Evolutionary conservation across 768 basidiomycete genomes (phyloP).

Genomic region (Lactarius sp.): DNA sequence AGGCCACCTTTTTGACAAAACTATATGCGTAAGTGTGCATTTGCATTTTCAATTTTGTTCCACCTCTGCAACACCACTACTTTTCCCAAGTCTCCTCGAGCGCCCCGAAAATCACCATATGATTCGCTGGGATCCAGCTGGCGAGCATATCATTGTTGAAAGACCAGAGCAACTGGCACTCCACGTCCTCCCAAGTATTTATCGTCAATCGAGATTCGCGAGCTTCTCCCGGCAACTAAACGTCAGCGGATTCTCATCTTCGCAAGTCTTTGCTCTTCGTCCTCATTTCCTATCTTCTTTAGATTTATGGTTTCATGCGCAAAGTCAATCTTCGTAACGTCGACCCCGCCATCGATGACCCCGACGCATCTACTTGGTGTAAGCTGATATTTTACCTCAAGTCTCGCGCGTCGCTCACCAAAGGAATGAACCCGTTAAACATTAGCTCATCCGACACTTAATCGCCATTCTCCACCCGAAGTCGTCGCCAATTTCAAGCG

Average conservation of each 20-base stretch:
- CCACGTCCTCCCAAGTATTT: conserved; percentile 89
- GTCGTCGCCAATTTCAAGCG: conserved; percentile 94
- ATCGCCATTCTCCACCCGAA: conserved; percentile 83
- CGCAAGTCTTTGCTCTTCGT: conserved; percentile 22
- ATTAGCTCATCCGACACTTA: conserved; percentile 85
- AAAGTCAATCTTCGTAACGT: conserved; percentile 95
- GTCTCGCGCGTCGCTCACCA: conserved; percentile 19
- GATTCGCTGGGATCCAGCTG: conserved; percentile 93
- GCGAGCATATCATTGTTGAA: conserved; percentile 94
- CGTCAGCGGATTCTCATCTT: conserved; percentile 39
- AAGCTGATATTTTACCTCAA: conserved; percentile 36
- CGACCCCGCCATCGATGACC: conserved; percentile 92
- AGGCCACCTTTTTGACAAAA: conserved; percentile 86
- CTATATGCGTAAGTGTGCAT: conserved; percentile 74
- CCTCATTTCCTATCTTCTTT: conserved; percentile 26
- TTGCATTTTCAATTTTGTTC: conserved; percentile 2
- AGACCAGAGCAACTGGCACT: conserved; percentile 89
- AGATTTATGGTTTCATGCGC: conserved; percentile 99
- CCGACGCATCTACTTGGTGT: conserved; percentile 97
- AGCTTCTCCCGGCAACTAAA: conserved; percentile 97
- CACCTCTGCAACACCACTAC: conserved; percentile 5
- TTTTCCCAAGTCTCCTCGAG: conserved; percentile 64
- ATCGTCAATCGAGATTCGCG: conserved; percentile 94
- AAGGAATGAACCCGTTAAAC: conserved; percentile 10
- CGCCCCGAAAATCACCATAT: conserved; percentile 92